A percentile compares a stretch with the other conserved stretches of the same genome.
These are phyloP conservation scores for Ascoidea tarda DNA, from an alignment of 805 yeast genomes.

Conservation along the genomic window DNA sequence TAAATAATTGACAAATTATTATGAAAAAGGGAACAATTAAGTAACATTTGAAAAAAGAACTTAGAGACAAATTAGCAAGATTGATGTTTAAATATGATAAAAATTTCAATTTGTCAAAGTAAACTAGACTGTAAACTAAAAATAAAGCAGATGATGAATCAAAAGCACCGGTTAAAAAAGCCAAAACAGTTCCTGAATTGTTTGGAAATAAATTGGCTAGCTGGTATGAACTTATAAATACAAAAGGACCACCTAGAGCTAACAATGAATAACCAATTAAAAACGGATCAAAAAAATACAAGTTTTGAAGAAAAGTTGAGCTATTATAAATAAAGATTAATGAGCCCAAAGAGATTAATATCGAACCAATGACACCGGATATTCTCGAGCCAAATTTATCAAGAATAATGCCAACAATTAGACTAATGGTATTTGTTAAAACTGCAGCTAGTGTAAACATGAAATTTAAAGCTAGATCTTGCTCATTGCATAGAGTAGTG, in stretches of 20 bases:
- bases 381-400: slow-evolving; percentile 73
- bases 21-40: slow-evolving; percentile 70
- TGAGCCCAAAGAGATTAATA: slow-evolving; percentile 44
- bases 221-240: slow-evolving; percentile 81
- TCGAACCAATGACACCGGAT: slow-evolving; percentile 63
- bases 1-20: slow-evolving; percentile 49
- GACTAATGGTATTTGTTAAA: slow-evolving; percentile 69
- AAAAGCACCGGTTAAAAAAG: slow-evolving; percentile 84
- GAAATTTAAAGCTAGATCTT: slow-evolving; percentile 69
- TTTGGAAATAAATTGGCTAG: slow-evolving; percentile 78
- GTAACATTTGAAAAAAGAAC: slow-evolving; percentile 51
- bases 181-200: slow-evolving; percentile 68
- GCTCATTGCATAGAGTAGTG: slow-evolving; percentile 21
- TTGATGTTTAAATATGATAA: slow-evolving; percentile 7
- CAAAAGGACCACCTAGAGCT: slow-evolving; percentile 91
- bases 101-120: slow-evolving; percentile 4
- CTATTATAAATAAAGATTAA: slow-evolving; percentile 9
- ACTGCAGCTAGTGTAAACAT: slow-evolving; percentile 83
- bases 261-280: slow-evolving; percentile 58
- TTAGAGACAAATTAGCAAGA: slow-evolving; percentile 23
- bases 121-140: slow-evolving; percentile 53
- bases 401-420: slow-evolving; percentile 68
- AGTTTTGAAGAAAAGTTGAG: slow-evolving; percentile 19
- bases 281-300: slow-evolving; percentile 44
- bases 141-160: slow-evolving; percentile 89